Evolutionary conservation across 2,329 filamentous ascomycete species (phyloP).

Genomic region (Plectosphaerella plurivora): DNA sequence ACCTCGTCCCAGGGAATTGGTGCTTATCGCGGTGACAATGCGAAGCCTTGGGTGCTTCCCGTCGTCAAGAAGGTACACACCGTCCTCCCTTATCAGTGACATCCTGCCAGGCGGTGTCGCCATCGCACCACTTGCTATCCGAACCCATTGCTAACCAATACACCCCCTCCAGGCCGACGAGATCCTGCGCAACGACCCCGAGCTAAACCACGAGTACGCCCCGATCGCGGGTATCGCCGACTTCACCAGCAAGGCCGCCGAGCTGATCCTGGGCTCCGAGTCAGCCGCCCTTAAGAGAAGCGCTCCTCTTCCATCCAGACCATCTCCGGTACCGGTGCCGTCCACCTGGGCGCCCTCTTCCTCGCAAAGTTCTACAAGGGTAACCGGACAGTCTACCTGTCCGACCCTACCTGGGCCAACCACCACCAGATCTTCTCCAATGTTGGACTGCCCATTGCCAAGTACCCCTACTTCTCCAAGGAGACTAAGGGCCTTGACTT

Average conservation of each 20-base stretch:
- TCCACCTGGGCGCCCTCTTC: conserved; percentile 92
- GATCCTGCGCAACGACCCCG: conserved; percentile 79
- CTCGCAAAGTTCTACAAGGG: conserved; percentile 83
- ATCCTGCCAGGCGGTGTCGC: conserved; percentile 1
- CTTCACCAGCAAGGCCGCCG: conserved; percentile 86
- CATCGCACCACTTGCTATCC: conserved; percentile 1
- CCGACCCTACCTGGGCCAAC: conserved; percentile 95
- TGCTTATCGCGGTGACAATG: conserved; percentile 90
- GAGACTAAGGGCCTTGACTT: conserved; percentile 89
- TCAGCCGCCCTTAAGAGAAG: conserved; percentile 83
- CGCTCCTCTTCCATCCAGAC: conserved; percentile 81
- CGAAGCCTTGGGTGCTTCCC: conserved; percentile 94
- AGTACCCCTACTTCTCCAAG: conserved; percentile 92
- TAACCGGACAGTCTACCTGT: conserved; percentile 79
- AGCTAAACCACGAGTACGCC: conserved; percentile 96
- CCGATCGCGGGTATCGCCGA: conserved; percentile 84
- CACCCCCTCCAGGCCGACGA: conserved; percentile 71
- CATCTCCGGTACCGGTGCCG: conserved; percentile 93
- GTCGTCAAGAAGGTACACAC: conserved; percentile 86
- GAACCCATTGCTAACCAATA: conserved; percentile 12
- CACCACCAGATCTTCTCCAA: conserved; percentile 98
- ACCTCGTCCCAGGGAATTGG: conserved; percentile 59
- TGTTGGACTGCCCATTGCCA: conserved; percentile 70
- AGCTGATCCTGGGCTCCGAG: conserved; percentile 76
- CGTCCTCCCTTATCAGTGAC: background rate